These are phyloP conservation scores for Komagataella kurtzmanii DNA, from an alignment of 805 yeast species.

Conservation along the genomic window DNA sequence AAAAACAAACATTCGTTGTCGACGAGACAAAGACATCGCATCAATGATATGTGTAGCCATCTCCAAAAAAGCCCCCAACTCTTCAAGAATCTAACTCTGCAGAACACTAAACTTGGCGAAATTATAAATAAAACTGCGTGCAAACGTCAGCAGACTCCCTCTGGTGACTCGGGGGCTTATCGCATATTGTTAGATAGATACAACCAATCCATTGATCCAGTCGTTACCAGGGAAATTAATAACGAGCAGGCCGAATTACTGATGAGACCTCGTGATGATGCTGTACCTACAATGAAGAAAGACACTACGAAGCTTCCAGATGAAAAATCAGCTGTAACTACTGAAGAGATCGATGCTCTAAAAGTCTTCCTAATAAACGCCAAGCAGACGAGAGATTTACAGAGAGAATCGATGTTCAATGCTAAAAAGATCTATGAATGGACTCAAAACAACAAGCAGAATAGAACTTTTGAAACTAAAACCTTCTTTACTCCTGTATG, in stretches of 20 bases:
- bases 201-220: background rate
- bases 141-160: background rate
- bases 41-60: background rate
- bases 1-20: background rate
- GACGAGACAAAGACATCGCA: background rate
- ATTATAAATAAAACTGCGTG: background rate
- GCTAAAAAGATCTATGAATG: constrained; percentile 39
- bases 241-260: constrained; percentile 1
- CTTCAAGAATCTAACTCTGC: background rate
- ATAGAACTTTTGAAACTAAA: constrained; percentile 24
- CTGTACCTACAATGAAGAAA: constrained; percentile 15
- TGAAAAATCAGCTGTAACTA: constrained; percentile 2
- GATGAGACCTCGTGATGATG: constrained; percentile 5
- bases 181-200: background rate
- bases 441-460: constrained; percentile 21
- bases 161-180: background rate
- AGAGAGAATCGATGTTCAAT: constrained; percentile 31
- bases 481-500: constrained; percentile 33
- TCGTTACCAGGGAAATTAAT: constrained; percentile 1
- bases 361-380: constrained; percentile 30
- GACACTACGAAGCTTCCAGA: background rate
- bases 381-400: constrained; percentile 22
- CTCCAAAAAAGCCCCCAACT: background rate
- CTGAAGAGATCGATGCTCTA: constrained; percentile 15
- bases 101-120: background rate